Conservation (phyloP, 805 yeast species). For the Schwanniomyces polymorphus region DNA sequence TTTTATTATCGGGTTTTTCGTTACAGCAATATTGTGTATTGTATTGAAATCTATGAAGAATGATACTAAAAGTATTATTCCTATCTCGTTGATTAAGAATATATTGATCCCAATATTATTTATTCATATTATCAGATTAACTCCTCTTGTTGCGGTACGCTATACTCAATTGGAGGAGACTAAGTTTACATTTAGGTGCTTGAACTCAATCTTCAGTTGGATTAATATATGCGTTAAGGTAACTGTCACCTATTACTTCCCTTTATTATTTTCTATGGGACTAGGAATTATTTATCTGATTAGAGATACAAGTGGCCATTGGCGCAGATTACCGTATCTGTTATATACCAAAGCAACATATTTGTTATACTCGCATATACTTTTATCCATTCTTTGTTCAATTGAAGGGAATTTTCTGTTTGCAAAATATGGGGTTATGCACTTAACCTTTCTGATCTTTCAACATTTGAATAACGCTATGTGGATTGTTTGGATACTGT, state of each 20-base stretch:
- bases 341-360: too few species aligned
- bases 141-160: neutral
- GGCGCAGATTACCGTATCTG: too few species aligned
- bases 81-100: constrained; percentile 27
- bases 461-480: too few species aligned
- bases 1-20: constrained; percentile 13
- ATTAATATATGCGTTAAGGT: constrained; percentile 1
- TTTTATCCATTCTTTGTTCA: too few species aligned
- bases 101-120: constrained; percentile 23
- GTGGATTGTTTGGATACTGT: too few species aligned
- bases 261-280: constrained; percentile 32
- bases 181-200: constrained; percentile 10
- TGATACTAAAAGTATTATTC: constrained; percentile 24
- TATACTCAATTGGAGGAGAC: neutral
- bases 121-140: constrained; percentile 14
- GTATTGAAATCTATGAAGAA: constrained; percentile 20
- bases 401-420: too few species aligned
- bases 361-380: too few species aligned
- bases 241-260: constrained; percentile 8
- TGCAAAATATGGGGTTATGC: too few species aligned
- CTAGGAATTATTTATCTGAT: constrained; percentile 27
- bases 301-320: too few species aligned
- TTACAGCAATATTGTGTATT: constrained; percentile 21
- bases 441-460: too few species aligned
- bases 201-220: constrained; percentile 2